Evolutionary conservation across 345 rosid species (phyloP).

Genomic region (Euphorbia peplus): DNA sequence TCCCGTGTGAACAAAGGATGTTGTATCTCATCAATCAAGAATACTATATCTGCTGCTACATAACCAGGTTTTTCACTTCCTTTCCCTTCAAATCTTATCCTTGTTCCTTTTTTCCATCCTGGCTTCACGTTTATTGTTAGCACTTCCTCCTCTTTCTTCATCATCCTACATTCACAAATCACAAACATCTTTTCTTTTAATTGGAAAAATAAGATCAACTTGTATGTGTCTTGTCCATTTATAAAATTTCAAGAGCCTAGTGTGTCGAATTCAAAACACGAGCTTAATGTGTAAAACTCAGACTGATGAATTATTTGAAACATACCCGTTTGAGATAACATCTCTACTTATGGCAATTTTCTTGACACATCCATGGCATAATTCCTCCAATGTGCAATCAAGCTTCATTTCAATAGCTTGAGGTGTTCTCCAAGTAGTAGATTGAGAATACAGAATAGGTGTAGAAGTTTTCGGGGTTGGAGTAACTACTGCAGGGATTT

Average conservation of each 20-base stretch:
- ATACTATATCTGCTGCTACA: conserved; percentile 59
- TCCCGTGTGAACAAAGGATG: conserved; percentile 61
- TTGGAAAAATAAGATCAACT: too few relatives aligned
- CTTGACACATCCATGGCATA: conserved; percentile 60
- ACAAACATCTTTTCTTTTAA: background rate
- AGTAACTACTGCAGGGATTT: conserved; percentile 23
- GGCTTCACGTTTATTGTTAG: conserved; percentile 63
- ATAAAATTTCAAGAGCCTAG: too few relatives aligned
- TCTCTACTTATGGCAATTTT: conserved; percentile 53
- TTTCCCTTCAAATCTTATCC: conserved; percentile 77
- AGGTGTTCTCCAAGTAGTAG: conserved; percentile 55
- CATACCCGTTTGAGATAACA: conserved; percentile 64
- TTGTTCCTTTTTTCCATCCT: conserved; percentile 91
- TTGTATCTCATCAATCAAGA: conserved; percentile 54
- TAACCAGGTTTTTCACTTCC: conserved; percentile 81
- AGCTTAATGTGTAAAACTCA: background rate
- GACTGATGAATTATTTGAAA: background rate
- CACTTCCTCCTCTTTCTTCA: conserved; percentile 59
- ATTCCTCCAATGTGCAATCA: conserved; percentile 80
- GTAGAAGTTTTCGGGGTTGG: conserved; percentile 40
- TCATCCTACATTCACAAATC: conserved; percentile 37
- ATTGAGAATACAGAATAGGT: conserved; percentile 66
- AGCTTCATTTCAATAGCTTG: conserved; percentile 54
- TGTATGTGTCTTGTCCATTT: too few relatives aligned
- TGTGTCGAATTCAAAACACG: background rate